A percentile compares a stretch with the other conserved stretches of the same genome.
Conservation (phyloP, 164 flowering plant genomes). For the Vitis labrusca region DNA sequence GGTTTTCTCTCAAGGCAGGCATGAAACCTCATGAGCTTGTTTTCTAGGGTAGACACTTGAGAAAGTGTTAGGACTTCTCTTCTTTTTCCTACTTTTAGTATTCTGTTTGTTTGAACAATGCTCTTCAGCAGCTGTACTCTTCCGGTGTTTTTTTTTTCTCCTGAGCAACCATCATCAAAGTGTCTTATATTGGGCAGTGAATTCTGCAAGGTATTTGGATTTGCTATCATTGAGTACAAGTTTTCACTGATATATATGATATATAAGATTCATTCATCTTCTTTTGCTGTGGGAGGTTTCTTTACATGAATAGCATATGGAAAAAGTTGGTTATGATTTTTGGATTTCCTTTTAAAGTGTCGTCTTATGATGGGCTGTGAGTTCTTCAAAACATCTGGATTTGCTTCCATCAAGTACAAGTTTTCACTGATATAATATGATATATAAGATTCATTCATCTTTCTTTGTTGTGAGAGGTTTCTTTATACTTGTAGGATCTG, state of each 20-base stretch:
- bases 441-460: no score
- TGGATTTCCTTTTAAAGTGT: no score
- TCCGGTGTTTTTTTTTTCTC: not conserved
- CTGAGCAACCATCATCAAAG: no score
- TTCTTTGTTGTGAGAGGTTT: no score
- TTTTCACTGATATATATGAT: not conserved
- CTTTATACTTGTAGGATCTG: no score
- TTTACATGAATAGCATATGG: no score
- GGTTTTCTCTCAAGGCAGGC: constrained; percentile 71
- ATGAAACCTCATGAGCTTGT: constrained; percentile 72
- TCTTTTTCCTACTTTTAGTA: not conserved
- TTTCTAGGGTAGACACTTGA: not conserved
- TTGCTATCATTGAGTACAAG: constrained; percentile 2
- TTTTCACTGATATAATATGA: no score
- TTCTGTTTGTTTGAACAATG: constrained; percentile 4
- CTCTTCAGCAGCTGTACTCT: constrained; percentile 8
- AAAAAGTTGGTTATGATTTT: no score
- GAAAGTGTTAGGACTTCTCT: not conserved
- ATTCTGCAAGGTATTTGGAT: constrained; percentile 8
- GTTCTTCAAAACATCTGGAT: no score
- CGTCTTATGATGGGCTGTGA: no score
- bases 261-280: not conserved
- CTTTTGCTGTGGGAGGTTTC: no score
- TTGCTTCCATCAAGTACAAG: no score
- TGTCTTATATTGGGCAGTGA: not conserved